These are phyloP conservation scores for Caloboletus inedulis DNA, from an alignment of 1,284 basidiomycete genomes.

Conservation along the genomic window DNA sequence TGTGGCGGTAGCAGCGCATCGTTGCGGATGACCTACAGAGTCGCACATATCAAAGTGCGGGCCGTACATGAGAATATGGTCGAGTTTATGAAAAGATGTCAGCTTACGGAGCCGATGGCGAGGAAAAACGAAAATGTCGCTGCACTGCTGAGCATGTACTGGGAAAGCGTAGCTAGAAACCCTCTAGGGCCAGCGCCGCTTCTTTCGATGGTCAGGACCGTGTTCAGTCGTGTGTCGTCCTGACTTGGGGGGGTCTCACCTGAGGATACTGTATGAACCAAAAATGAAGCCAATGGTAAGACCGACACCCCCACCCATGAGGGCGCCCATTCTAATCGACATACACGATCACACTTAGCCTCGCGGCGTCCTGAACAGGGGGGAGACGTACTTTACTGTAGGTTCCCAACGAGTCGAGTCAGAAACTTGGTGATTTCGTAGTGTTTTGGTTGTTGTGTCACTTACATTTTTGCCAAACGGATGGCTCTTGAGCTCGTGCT, in stretches of 20 bases:
- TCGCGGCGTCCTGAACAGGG: slow-evolving; percentile 2
- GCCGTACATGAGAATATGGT: slow-evolving; percentile 11
- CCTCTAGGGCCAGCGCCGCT: slow-evolving; percentile 87
- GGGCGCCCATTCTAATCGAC: slow-evolving; percentile 76
- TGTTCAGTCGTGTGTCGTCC: slow-evolving; percentile 7
- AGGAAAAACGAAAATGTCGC: slow-evolving; percentile 87
- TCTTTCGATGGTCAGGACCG: slow-evolving; percentile 39
- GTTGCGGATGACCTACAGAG: slow-evolving; percentile 67
- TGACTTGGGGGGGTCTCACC: slow-evolving; percentile 44
- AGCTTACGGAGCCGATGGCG: slow-evolving; percentile 73
- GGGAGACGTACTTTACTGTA: slow-evolving; percentile 48
- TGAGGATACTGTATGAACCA: slow-evolving; percentile 84
- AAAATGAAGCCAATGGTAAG: slow-evolving; percentile 97
- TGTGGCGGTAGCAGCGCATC: slow-evolving; percentile 58
- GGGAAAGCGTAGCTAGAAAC: slow-evolving; percentile 81
- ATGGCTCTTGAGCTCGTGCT: slow-evolving; percentile 46
- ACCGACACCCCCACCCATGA: slow-evolving; percentile 91
- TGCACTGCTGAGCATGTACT: slow-evolving; percentile 91
- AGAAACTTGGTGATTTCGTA: slow-evolving; percentile 12
- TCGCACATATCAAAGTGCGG: background rate
- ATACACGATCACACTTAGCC: slow-evolving; percentile 14
- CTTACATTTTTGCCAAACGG: slow-evolving; percentile 75
- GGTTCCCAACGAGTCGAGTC: slow-evolving; percentile 8
- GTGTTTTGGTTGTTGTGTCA: slow-evolving; percentile 13
- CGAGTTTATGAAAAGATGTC: background rate